Evolutionary conservation across 768 basidiomycete genomes (phyloP).

Genomic region (Dacryopinax spathularia): DNA sequence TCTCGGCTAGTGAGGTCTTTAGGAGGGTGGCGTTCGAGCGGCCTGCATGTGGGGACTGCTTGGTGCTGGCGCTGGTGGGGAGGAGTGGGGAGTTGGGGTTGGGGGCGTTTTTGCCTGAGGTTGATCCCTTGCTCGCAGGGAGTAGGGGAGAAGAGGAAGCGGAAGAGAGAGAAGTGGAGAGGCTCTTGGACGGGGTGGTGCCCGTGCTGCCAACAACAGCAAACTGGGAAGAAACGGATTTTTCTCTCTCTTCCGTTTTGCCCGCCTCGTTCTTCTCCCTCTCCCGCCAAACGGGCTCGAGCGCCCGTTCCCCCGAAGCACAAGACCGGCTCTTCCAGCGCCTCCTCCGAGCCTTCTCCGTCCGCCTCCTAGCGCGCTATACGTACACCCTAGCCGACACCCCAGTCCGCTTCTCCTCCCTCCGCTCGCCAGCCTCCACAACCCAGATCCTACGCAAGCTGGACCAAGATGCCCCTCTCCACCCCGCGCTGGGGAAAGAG

Average conservation of each 20-base stretch:
- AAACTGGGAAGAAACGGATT: slow-evolving; percentile 13
- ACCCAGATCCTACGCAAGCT: neutral
- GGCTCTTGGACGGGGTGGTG: slow-evolving; percentile 1
- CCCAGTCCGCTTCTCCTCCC: slow-evolving; percentile 5
- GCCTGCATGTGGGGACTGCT: slow-evolving; percentile 27
- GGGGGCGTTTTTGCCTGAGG: slow-evolving; percentile 25
- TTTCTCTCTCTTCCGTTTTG: slow-evolving; percentile 10
- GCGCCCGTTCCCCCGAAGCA: too few species aligned
- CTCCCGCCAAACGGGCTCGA: too few species aligned
- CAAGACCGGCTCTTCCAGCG: too few species aligned
- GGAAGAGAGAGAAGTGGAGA: neutral
- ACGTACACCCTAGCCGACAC: neutral
- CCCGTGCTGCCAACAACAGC: slow-evolving; percentile 12
- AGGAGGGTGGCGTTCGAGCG: slow-evolving; percentile 24
- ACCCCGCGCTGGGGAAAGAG: too few species aligned
- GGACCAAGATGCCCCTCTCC: too few species aligned
- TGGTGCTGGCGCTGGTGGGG: slow-evolving; percentile 23
- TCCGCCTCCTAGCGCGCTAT: neutral
- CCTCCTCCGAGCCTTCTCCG: neutral
- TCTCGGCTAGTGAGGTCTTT: slow-evolving; percentile 21
- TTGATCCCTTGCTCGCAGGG: slow-evolving; percentile 4
- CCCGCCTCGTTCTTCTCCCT: too few species aligned
- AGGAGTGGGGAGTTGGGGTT: slow-evolving; percentile 24
- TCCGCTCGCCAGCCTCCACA: neutral
- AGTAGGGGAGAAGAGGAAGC: neutral